Evolutionary conservation across 352 stramenopile genomes (phyloP).

Genomic region (Phytophthora podocarpi): DNA sequence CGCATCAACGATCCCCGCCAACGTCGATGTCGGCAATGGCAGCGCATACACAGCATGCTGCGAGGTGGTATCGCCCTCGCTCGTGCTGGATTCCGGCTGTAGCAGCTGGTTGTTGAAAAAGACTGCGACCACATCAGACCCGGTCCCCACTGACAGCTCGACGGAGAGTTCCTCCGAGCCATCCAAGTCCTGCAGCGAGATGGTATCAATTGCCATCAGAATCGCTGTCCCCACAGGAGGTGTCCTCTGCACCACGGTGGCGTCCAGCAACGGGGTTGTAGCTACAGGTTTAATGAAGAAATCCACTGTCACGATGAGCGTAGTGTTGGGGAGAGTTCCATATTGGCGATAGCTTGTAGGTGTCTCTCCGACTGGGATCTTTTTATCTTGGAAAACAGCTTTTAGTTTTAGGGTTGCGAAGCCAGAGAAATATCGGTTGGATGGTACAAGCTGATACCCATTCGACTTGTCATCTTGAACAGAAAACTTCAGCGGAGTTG

Average conservation of each 20-base stretch:
- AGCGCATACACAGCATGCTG: conserved; percentile 4
- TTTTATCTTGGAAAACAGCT: conserved; percentile 27
- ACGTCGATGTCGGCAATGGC: conserved; percentile 6
- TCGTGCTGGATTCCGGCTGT: not conserved
- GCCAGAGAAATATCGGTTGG: conserved; percentile 32
- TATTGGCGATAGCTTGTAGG: conserved; percentile 12
- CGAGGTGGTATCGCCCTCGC: conserved; percentile 1
- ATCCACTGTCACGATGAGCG: conserved; percentile 20
- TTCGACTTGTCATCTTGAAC: not conserved
- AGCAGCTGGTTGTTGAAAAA: conserved; percentile 22
- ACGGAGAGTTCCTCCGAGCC: conserved; percentile 26
- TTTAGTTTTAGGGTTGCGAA: conserved; percentile 28
- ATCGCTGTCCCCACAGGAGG: conserved; percentile 5
- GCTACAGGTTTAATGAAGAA: conserved; percentile 29
- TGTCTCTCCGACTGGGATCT: conserved; percentile 10
- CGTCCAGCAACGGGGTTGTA: conserved; percentile 8
- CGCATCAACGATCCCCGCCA: conserved; percentile 6
- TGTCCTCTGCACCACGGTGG: not conserved
- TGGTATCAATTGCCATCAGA: conserved; percentile 9
- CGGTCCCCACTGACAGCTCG: not conserved
- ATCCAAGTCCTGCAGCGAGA: conserved; percentile 28
- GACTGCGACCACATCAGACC: conserved; percentile 6
- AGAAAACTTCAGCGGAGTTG: conserved; percentile 21
- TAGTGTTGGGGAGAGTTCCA: conserved; percentile 26
- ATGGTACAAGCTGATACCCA: conserved; percentile 20